Evolutionary conservation across 805 yeast species (phyloP).

Genomic region (Wickerhamomyces chaumierensis): DNA sequence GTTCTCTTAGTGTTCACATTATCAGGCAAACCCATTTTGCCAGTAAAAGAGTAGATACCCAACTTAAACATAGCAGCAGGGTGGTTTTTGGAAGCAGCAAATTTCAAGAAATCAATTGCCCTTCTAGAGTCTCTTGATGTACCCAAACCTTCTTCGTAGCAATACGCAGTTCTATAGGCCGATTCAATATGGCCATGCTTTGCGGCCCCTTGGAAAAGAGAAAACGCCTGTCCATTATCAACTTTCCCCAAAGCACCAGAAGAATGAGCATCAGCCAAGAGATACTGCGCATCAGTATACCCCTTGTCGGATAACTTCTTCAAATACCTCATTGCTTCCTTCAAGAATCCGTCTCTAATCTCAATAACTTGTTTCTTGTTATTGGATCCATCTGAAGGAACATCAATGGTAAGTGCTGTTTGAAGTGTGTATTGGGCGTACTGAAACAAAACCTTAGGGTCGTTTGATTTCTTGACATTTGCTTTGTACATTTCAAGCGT

Average conservation of each 20-base stretch:
- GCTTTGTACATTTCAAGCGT: constrained; percentile 81
- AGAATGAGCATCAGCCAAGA: constrained; percentile 81
- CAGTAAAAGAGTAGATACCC: constrained; percentile 78
- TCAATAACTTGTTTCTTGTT: constrained; percentile 18
- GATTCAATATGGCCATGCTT: constrained; percentile 89
- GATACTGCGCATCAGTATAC: constrained; percentile 81
- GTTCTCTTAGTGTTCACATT: constrained; percentile 62
- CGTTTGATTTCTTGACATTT: constrained; percentile 76
- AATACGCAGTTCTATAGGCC: constrained; percentile 82
- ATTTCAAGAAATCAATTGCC: constrained; percentile 70
- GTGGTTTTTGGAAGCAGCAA: constrained; percentile 85
- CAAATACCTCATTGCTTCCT: constrained; percentile 67
- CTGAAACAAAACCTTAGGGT: constrained; percentile 78
- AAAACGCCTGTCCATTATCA: constrained; percentile 67
- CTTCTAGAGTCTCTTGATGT: constrained; percentile 80
- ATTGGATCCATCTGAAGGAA: background rate
- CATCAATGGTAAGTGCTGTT: constrained; percentile 58
- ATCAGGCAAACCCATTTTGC: constrained; percentile 69
- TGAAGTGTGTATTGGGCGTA: constrained; percentile 86
- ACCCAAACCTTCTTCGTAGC: constrained; percentile 92
- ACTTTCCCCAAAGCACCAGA: constrained; percentile 77
- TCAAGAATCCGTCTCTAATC: constrained; percentile 40
- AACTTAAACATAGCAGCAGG: constrained; percentile 95
- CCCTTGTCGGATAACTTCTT: constrained; percentile 70
- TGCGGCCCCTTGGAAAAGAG: constrained; percentile 77